Percentiles rank a stretch among this genome's conserved stretches.
These are phyloP conservation scores for Pestalotiopsis sp. DNA, from an alignment of 2,329 filamentous ascomycete genomes.

Conservation along the genomic window DNA sequence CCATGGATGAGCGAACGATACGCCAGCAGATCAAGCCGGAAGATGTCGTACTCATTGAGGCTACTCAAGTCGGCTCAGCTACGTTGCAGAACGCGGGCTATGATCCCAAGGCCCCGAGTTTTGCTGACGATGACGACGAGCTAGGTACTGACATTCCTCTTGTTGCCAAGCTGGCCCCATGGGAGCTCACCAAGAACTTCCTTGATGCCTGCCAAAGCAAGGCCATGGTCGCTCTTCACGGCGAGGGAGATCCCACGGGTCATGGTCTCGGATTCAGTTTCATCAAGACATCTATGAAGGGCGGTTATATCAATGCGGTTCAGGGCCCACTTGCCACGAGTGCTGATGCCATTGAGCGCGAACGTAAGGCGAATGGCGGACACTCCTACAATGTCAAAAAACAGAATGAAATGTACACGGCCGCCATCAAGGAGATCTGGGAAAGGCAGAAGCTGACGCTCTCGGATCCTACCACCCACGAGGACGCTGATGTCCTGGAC, in stretches of 20 bases:
- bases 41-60: slow-evolving; percentile 90
- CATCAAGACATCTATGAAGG: slow-evolving; percentile 98
- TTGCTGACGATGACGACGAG: slow-evolving; percentile 70
- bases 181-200: slow-evolving; percentile 97
- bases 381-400: slow-evolving; percentile 97
- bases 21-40: slow-evolving; percentile 92
- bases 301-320: slow-evolving; percentile 85
- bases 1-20: slow-evolving; percentile 81
- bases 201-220: slow-evolving; percentile 91
- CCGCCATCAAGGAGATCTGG: slow-evolving; percentile 92
- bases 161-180: slow-evolving; percentile 88
- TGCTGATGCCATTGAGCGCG: slow-evolving; percentile 85
- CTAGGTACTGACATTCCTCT: slow-evolving; percentile 67
- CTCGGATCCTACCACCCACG: slow-evolving; percentile 70
- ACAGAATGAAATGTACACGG: slow-evolving; percentile 89
- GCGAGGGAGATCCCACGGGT: slow-evolving; percentile 91
- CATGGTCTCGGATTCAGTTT: slow-evolving; percentile 95
- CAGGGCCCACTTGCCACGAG: slow-evolving; percentile 66
- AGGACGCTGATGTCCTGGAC: slow-evolving; percentile 61
- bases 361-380: slow-evolving; percentile 85
- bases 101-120: slow-evolving; percentile 51
- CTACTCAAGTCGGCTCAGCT: slow-evolving; percentile 94
- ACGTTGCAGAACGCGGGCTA: slow-evolving; percentile 91
- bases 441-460: slow-evolving; percentile 81
- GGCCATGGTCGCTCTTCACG: slow-evolving; percentile 94